Conservation (phyloP, 352 stramenopile species). For the Phytophthora lateralis region DNA sequence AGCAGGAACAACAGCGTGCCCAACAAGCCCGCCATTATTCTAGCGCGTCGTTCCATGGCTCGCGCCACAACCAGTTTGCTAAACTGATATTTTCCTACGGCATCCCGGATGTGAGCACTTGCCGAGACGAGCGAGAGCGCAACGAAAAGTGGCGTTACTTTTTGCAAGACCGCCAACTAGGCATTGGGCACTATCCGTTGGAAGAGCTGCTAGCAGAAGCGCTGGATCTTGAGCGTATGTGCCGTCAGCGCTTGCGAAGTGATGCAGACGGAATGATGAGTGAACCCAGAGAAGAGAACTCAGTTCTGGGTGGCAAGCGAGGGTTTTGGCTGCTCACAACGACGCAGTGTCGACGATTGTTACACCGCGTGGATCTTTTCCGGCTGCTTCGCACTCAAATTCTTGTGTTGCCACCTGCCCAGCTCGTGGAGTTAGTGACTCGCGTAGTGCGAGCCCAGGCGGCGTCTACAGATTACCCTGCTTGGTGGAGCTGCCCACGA, state of each 20-base stretch:
- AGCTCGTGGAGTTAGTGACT: constrained; percentile 67
- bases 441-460: constrained; percentile 49
- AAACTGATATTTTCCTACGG: constrained; percentile 80
- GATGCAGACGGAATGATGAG: constrained; percentile 3
- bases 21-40: constrained; percentile 24
- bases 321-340: constrained; percentile 65
- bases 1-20: constrained; percentile 29
- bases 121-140: constrained; percentile 48
- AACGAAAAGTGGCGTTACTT: constrained; percentile 87
- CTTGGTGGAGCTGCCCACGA: constrained; percentile 77
- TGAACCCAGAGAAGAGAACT: constrained; percentile 37
- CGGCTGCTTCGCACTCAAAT: constrained; percentile 72
- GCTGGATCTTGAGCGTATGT: constrained; percentile 65
- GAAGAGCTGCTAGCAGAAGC: constrained; percentile 60
- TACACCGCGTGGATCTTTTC: constrained; percentile 86
- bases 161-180: constrained; percentile 55
- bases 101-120: constrained; percentile 74
- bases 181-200: constrained; percentile 44
- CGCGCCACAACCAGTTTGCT: constrained; percentile 73
- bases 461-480: constrained; percentile 47
- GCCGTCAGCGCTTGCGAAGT: constrained; percentile 41
- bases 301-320: constrained; percentile 67
- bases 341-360: constrained; percentile 61
- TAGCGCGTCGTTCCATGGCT: constrained; percentile 24
- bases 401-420: constrained; percentile 59